phyloP scores from a whole-genome alignment of 129 eudicot species.

The Oenanthe sinensis region DNA sequence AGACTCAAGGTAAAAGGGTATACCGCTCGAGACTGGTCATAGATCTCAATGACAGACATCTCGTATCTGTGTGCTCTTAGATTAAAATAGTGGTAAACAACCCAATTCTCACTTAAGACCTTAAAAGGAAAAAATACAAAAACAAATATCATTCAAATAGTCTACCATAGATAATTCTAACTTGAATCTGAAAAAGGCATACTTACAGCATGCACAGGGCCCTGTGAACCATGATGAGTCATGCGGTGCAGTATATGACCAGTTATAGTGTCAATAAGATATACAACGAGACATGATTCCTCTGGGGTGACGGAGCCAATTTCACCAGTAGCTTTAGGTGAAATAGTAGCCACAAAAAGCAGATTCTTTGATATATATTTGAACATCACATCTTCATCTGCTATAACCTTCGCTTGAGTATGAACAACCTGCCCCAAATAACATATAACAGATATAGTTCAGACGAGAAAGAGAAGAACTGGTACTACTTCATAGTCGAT shows the following conservation, averaged over 20 bases:
- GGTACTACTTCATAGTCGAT: background rate
- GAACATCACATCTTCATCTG: conserved; percentile 85
- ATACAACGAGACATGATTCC: conserved; percentile 71
- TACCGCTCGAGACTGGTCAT: conserved; percentile 99
- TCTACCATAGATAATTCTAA: conserved; percentile 8
- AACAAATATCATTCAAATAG: background rate
- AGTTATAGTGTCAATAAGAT: conserved; percentile 81
- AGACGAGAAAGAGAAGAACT: background rate
- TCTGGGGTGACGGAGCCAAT: conserved; percentile 93
- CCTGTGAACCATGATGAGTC: conserved; percentile 93
- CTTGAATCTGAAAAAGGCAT: conserved; percentile 11
- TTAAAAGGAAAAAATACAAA: conserved; percentile 19
- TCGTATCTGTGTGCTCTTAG: conserved; percentile 93
- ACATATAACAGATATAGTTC: background rate
- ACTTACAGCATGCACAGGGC: conserved; percentile 99
- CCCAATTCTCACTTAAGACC: conserved; percentile 99
- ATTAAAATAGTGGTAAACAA: conserved; percentile 98
- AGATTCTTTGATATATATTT: conserved; percentile 78
- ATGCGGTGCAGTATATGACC: conserved; percentile 91
- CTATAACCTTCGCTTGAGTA: conserved; percentile 89
- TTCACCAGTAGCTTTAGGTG: conserved; percentile 90
- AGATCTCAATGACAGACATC: conserved; percentile 93
- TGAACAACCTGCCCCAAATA: conserved; percentile 60
- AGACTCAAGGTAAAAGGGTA: conserved; percentile 8
- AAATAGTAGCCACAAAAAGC: conserved; percentile 75